Base-by-base conservation (phyloP, 75 land plant species). In the Chamaecyparis obtusa region DNA sequence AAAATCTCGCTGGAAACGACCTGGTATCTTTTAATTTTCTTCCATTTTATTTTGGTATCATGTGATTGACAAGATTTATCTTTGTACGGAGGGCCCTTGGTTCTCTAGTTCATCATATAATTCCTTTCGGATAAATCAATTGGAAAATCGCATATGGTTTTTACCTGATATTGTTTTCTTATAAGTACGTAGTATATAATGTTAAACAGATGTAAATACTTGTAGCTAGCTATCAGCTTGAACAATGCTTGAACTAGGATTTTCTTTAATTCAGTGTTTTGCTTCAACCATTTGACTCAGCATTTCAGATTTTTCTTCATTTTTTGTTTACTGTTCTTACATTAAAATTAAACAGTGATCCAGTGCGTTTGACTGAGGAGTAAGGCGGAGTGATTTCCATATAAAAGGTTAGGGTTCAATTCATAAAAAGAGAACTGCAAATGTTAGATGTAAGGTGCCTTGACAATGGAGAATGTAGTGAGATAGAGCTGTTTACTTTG, bases 1-100 rank as follows among this genome's bases (percentile, higher is more conserved):
- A 93, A 93, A 2, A 90, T 97, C 87, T 92, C 95, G 30, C 80
- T 97, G 39, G 89, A 93, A 84, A 87, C 99, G 21, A 60, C 92
- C 8, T 96, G 94, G 98, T 96, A 43, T 86, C 35, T n/a, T 49
- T 51, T 81, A 39, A 39, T 56, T 0, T 11, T 49, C 54, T 32
- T 86, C 46, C 43, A 13, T 51, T 51, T 51, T 13, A 13, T 10
- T 51, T n/a, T 51, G 54, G 54, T 51, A 51, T 51, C 54, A 13
- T 0, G 14, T 51, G 2, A 1, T 51, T 51, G 54, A 1, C 54
- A 10, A 51, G 54, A 51, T 13, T 51, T 51, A 51, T 51, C 54
- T 51, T 51, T 51, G 54, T 51, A 11, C 10, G 9, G 51, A 49
- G 9, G 9, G 51, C 11, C 11, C 11, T 49, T 9, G 9, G 51